Evolutionary conservation across 176 grass and related monocot genomes (phyloP), one percentile per base, ranked within the genome.

Genomic region (sorghum (Sorghum bicolor)): DNA sequence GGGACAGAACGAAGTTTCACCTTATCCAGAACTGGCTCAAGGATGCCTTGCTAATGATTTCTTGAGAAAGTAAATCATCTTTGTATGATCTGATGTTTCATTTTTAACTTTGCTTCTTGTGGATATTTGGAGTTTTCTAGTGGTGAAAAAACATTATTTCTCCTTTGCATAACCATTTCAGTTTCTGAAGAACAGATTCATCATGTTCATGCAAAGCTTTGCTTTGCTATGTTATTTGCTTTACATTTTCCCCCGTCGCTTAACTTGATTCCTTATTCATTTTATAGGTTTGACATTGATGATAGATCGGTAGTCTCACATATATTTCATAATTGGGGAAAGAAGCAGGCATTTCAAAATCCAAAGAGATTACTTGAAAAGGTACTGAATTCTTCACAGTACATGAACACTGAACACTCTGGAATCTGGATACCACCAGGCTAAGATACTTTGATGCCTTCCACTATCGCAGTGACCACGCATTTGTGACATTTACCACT

Each of bases 241-340:
- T 38, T 79, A 14, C 16, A 41, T 65, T 29, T 75, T 5, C 16
- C 68, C 40, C 34, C 2, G 5, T 29, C 12, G 10, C 25, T 82
- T 67, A n/a, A 75, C 36, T 68, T 58, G 33, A 52, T 82, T 47
- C 14, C 37, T 80, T 32, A 38, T 43, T 84, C 8, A 67, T 58
- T 86, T 72, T 86, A 67, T 58, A 94, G 92, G 63, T 94, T 94
- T 1, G 89, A 91, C 70, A 91, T 90, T 84, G 89, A 94, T 67
- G 89, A 94, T 77, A 84, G 92, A 87, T 85, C 86, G 4, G 55
- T 94, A 82, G 53, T 94, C 26, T 94, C 92, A 41, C 92, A 89
- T 71, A 83, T 94, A 91, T 94, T 94, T 88, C 89, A 94, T 90
- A 74, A 88, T 28, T 94, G 92, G 92, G 92, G 86, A 2, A 94